Evolutionary conservation across 805 yeast species (phyloP).

Genomic region (Candida wancherniae): DNA sequence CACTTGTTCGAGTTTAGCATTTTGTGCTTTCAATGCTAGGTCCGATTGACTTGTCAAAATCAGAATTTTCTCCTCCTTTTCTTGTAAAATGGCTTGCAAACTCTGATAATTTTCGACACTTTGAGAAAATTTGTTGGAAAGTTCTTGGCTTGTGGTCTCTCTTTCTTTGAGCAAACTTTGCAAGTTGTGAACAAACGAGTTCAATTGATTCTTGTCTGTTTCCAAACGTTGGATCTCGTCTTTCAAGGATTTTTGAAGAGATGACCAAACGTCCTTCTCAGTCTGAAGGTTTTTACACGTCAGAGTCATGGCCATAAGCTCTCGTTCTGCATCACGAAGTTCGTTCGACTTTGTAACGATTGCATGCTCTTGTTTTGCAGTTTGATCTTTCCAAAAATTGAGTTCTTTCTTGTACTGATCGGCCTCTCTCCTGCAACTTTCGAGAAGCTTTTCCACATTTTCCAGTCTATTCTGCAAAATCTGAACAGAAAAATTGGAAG

Average conservation of each 20-base stretch:
- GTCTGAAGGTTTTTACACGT: constrained; percentile 47
- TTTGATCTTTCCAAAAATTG: constrained; percentile 38
- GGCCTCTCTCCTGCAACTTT: constrained; percentile 26
- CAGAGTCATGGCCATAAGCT: constrained; percentile 39
- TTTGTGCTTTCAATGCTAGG: constrained; percentile 47
- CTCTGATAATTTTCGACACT: constrained; percentile 45
- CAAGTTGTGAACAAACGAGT: constrained; percentile 51
- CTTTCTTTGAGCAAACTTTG: constrained; percentile 62
- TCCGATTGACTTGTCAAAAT: constrained; percentile 55
- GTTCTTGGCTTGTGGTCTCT: constrained; percentile 45
- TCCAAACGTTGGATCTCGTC: constrained; percentile 49
- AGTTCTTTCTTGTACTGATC: constrained; percentile 26
- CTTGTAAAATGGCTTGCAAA: constrained; percentile 43
- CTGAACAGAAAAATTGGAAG: constrained; percentile 49
- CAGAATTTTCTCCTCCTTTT: constrained; percentile 49
- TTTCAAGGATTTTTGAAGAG: constrained; percentile 46
- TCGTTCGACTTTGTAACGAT: constrained; percentile 42
- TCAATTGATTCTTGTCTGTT: constrained; percentile 56
- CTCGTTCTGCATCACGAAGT: constrained; percentile 47
- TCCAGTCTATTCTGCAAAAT: constrained; percentile 50
- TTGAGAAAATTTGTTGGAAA: constrained; percentile 44
- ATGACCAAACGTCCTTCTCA: constrained; percentile 49
- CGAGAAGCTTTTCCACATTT: constrained; percentile 33
- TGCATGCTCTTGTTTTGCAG: constrained; percentile 34
- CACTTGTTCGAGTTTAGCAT: constrained; percentile 52